Evolutionary conservation across 2,329 filamentous ascomycete genomes (phyloP).

Genomic region (Colletotrichum lupini): DNA sequence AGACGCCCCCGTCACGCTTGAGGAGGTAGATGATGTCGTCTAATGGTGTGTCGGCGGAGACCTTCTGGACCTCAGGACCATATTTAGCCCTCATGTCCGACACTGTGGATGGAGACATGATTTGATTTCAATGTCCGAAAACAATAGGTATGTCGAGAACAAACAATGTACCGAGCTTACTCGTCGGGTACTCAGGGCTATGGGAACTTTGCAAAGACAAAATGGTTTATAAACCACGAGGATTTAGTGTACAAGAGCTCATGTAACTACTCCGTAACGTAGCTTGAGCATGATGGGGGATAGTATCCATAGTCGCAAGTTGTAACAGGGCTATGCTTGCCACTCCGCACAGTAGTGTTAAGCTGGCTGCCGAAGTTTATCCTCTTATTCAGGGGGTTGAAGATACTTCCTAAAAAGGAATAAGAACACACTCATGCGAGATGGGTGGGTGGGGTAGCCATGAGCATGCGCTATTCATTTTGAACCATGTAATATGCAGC

Average conservation of each 20-base stretch:
- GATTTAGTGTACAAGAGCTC: neutral
- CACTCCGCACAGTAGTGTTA: neutral
- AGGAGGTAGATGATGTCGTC: slow-evolving; percentile 25
- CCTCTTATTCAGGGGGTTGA: neutral
- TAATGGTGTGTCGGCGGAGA: neutral
- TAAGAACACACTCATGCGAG: neutral
- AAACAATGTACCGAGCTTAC: neutral
- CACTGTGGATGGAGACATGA: neutral
- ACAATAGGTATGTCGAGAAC: neutral
- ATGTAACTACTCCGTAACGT: neutral
- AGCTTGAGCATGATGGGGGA: neutral
- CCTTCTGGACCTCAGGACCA: slow-evolving; percentile 22
- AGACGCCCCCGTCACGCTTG: slow-evolving; percentile 29
- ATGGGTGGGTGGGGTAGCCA: neutral
- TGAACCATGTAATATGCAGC: neutral
- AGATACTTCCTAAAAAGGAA: slow-evolving; percentile 4
- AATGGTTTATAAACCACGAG: neutral
- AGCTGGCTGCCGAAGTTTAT: neutral
- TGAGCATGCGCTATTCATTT: neutral
- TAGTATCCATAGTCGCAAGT: neutral
- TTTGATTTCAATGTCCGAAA: neutral
- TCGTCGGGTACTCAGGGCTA: neutral
- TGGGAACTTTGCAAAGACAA: neutral
- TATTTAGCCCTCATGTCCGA: neutral
- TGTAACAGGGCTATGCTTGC: neutral